Evolutionary conservation across 371 early-diverging fungal species (phyloP), one percentile per base, ranked within the genome.

Genomic region (Mucor ambiguus): DNA sequence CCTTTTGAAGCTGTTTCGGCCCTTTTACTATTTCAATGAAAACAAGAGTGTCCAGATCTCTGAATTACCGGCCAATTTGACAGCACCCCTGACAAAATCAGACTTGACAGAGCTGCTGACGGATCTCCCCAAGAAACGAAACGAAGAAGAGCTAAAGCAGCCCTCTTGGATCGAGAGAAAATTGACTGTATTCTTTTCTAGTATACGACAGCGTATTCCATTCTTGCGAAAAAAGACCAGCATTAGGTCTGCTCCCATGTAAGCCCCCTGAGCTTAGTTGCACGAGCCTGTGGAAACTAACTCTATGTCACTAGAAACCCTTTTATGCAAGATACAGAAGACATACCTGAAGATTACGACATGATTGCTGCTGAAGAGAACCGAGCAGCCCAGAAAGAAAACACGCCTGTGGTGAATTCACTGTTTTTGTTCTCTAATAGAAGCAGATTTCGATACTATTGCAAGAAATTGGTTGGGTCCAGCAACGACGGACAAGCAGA

Each of bases 341-440:
- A 75, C 3, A 12, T 58, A 8, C 70, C 69, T 2, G 74, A 78
- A 10, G 83, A 83, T 63, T 83, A 80, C 44, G 80, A 83, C 22
- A 44, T 68, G 1, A 63, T 83, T 44, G 77, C 76, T 8, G 77
- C 76, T 26, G 83, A 83, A 71, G 83, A 83, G 58, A 80, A 83
- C 22, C 72, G 80, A 12, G 69, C 60, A 29, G 80, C 80, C 5
- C 48, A 59, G 24, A 58, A 61, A 30, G 71, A 74, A 14, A 66
- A 64, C 28, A 58, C 62, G 18, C 74, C 72, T 8, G 54, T 69
- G 1, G 61, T 68, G 3, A 73, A 73, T 28, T 78, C 83, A 0
- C 58, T 83, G 8, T 69, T 75, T 32, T 16, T 83, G 1, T 80
- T 83, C 55, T 83, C 83, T 0, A 58, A 75, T 0, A 60, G 60